Percentiles rank a stretch among this genome's conserved stretches.
phyloP scores from a whole-genome alignment of 2,329 filamentous ascomycete species.

The Dactylellina sp. region DNA sequence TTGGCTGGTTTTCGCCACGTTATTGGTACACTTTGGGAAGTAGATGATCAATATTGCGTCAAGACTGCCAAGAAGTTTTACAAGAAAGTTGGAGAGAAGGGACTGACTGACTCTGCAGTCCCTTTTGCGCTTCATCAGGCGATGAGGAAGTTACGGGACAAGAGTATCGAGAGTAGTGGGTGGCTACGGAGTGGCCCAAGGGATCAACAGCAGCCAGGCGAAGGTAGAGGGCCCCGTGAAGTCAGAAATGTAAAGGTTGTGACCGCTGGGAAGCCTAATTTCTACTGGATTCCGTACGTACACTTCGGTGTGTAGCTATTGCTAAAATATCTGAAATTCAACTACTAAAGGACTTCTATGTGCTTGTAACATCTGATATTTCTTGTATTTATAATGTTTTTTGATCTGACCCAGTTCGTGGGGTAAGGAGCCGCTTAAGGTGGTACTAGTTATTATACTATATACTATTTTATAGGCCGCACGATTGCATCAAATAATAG shows the following conservation, averaged over 20 bases:
- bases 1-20: slow-evolving; percentile 24
- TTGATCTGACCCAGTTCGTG: no score
- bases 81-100: slow-evolving; percentile 4
- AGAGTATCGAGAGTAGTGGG: neutral
- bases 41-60: slow-evolving; percentile 58
- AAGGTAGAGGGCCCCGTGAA: neutral
- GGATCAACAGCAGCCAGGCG: no score
- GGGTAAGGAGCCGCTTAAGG: no score
- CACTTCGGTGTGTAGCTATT: slow-evolving; percentile 13
- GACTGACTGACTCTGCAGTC: slow-evolving; percentile 5
- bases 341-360: no score
- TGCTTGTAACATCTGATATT: no score
- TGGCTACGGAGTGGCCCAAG: no score
- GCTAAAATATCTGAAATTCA: no score
- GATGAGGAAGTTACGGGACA: neutral
- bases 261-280: neutral
- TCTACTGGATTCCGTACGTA: slow-evolving; percentile 8
- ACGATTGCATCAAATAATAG: no score
- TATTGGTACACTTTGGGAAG: slow-evolving; percentile 65
- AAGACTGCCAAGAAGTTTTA: slow-evolving; percentile 57
- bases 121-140: slow-evolving; percentile 16
- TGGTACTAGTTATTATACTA: no score
- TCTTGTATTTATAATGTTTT: no score
- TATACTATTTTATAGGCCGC: no score
- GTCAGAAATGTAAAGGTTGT: neutral